Conservation (phyloP, 2,329 filamentous ascomycete genomes). For the Aspergillus hiratsukae region DNA sequence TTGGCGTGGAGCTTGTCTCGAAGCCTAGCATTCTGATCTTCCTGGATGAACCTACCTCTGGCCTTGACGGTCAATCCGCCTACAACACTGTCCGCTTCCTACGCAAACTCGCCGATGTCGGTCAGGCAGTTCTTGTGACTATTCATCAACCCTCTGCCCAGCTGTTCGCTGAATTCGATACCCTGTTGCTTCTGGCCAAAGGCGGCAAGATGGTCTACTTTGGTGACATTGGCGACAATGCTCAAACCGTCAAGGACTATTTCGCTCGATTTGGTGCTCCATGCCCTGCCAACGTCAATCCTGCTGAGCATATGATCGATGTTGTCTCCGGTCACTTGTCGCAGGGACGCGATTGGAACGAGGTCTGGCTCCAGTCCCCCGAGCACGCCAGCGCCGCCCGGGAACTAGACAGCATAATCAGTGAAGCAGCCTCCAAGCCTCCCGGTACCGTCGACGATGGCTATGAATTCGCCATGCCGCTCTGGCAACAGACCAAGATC, state of each 20-base stretch:
- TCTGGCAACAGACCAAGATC: conserved; percentile 58
- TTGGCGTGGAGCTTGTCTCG: conserved; percentile 67
- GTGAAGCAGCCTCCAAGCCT: conserved; percentile 39
- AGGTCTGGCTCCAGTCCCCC: conserved; percentile 64
- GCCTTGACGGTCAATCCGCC: conserved; percentile 63
- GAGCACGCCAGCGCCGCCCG: conserved; percentile 54
- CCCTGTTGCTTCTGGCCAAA: conserved; percentile 61
- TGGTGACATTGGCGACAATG: conserved; percentile 62
- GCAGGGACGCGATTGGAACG: conserved; percentile 61
- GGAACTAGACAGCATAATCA: conserved; percentile 62
- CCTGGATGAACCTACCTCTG: conserved; percentile 66
- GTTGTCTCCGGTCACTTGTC: conserved; percentile 46
- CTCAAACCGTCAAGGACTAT: conserved; percentile 59
- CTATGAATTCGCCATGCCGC: conserved; percentile 62
- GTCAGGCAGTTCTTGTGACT: conserved; percentile 66
- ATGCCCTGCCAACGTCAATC: conserved; percentile 58
- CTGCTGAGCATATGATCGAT: conserved; percentile 56
- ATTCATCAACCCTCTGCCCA: conserved; percentile 66
- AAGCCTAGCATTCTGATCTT: conserved; percentile 65
- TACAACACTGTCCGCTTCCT: conserved; percentile 64
- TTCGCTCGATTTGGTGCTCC: conserved; percentile 60
- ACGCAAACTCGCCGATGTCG: conserved; percentile 59
- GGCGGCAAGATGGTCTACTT: conserved; percentile 71
- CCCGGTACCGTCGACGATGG: conserved; percentile 40
- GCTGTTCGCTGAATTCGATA: conserved; percentile 66